These are phyloP conservation scores for Cicer cuneatum DNA, from an alignment of 306 rosid species.

Conservation along the genomic window DNA sequence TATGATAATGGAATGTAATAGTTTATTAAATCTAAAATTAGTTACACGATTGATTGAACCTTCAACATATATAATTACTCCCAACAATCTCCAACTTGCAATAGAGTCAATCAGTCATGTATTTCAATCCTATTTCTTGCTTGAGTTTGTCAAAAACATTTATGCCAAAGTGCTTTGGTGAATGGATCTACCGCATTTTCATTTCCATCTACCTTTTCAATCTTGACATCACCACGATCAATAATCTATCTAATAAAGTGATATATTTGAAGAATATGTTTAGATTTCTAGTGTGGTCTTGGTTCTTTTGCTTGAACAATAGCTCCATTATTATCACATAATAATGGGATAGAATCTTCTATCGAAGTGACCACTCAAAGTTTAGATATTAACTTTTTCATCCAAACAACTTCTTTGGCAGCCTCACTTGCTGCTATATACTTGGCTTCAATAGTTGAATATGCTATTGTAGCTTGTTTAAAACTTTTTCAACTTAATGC, in stretches of 20 bases:
- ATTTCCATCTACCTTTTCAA: no score
- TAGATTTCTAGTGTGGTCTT: no score
- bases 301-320: no score
- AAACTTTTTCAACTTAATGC: neutral
- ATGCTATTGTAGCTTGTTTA: neutral
- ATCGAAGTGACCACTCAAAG: neutral
- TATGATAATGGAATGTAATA: no score
- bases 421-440: neutral
- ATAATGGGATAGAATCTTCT: neutral
- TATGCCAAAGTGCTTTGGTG: neutral
- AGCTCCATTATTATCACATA: no score
- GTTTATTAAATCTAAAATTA: neutral
- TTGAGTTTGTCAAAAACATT: neutral
- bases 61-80: neutral
- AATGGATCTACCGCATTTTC: neutral
- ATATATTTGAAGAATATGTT: no score
- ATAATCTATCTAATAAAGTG: no score
- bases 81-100: neutral
- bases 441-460: neutral
- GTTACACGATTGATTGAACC: neutral
- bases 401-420: neutral
- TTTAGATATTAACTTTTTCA: neutral
- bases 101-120: slow-evolving; percentile 18
- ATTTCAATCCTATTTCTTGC: neutral
- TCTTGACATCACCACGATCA: no score